A percentile compares a stretch with the other conserved stretches of the same genome.
Evolutionary conservation across 768 basidiomycete genomes (phyloP).

Genomic region (Gymnopilus junonius): DNA sequence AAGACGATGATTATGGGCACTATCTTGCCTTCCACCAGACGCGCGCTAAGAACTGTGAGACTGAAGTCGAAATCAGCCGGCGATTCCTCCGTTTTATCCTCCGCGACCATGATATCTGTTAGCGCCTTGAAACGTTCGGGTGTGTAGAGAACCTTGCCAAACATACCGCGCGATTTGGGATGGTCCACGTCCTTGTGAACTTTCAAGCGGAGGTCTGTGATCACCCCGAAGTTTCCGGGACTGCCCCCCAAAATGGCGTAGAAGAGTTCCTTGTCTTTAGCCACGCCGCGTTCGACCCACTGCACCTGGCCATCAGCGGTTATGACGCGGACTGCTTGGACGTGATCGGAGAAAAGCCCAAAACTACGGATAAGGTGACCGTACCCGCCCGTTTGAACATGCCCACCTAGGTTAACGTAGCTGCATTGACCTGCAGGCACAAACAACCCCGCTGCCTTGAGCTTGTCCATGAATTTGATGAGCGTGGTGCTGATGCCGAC

Average conservation of each 20-base stretch:
- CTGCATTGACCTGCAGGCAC: not conserved
- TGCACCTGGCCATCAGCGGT: not conserved
- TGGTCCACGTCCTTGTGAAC: not conserved
- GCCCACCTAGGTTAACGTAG: not conserved
- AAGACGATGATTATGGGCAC: not conserved
- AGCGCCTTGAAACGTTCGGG: not conserved
- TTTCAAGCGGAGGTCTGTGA: not conserved
- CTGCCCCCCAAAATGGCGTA: not conserved
- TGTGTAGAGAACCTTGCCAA: not conserved
- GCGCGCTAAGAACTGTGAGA: not conserved
- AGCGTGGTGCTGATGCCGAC: not conserved
- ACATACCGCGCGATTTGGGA: not conserved
- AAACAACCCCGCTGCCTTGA: not conserved
- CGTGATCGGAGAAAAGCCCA: not conserved
- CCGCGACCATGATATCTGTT: not conserved
- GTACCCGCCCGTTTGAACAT: not conserved
- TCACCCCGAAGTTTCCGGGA: not conserved
- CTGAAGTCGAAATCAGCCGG: not conserved
- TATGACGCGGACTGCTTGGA: not conserved
- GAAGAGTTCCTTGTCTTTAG: not conserved
- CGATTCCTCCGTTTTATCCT: not conserved
- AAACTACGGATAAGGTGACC: not conserved
- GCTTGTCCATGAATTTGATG: not conserved
- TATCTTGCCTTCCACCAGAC: not conserved
- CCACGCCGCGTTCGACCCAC: not conserved